Evolutionary conservation across 1,139 yeast genomes (phyloP).

Genomic region (Suhomyces taliae): DNA sequence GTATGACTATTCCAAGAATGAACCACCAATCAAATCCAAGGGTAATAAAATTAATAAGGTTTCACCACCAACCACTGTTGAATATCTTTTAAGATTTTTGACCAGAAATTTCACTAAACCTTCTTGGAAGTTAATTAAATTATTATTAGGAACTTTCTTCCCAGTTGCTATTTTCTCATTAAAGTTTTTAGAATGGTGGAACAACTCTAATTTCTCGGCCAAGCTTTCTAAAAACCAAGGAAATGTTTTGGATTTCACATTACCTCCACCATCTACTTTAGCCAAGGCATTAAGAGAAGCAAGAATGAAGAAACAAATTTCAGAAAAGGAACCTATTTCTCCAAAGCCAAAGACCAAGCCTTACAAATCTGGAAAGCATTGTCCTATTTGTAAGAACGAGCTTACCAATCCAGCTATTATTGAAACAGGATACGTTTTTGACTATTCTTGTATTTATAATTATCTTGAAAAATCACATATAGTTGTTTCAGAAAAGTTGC

Average conservation of each 20-base stretch:
- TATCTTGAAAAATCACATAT: conserved; percentile 54
- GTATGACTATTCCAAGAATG: conserved; percentile 59
- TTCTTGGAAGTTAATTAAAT: conserved; percentile 36
- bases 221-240: conserved; percentile 58
- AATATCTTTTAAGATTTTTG: conserved; percentile 35
- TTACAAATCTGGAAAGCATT: conserved; percentile 39
- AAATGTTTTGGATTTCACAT: conserved; percentile 46
- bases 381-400: conserved; percentile 71
- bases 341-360: conserved; percentile 13
- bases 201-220: conserved; percentile 70
- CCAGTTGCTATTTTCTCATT: conserved; percentile 84
- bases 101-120: conserved; percentile 40
- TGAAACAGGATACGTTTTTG: conserved; percentile 89
- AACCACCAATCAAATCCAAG: conserved; percentile 22
- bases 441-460: conserved; percentile 81
- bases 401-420: conserved; percentile 81
- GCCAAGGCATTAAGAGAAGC: conserved; percentile 14
- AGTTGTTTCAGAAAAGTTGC: conserved; percentile 25
- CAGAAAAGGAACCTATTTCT: no score
- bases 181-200: conserved; percentile 96
- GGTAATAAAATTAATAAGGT: conserved; percentile 28
- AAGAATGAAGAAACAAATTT: neutral
- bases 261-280: conserved; percentile 54
- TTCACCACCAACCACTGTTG: conserved; percentile 56
- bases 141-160: conserved; percentile 54